Evolutionary conservation across 352 stramenopile species (phyloP).

Genomic region (Phytopythium helicoides): DNA sequence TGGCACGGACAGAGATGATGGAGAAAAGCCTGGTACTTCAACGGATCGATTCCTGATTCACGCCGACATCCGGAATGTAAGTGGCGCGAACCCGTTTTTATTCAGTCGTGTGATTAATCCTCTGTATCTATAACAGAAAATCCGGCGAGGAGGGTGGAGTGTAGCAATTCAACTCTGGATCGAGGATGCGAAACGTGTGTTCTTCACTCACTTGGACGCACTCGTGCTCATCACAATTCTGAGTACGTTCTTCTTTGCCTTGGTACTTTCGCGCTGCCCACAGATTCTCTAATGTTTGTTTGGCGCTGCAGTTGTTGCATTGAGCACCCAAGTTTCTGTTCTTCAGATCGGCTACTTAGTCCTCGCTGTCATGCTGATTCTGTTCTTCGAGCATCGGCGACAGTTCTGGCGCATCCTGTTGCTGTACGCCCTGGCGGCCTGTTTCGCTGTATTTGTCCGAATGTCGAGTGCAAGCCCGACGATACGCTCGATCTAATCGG

Average conservation of each 20-base stretch:
- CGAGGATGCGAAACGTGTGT: slow-evolving; percentile 64
- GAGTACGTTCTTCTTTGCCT: slow-evolving; percentile 26
- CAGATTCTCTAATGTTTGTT: slow-evolving; percentile 4
- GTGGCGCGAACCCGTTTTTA: not conserved
- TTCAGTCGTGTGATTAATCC: too few relatives aligned
- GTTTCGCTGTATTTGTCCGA: slow-evolving; percentile 78
- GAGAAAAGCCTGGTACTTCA: slow-evolving; percentile 14
- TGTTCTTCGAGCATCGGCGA: slow-evolving; percentile 79
- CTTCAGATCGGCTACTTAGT: slow-evolving; percentile 84
- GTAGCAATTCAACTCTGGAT: slow-evolving; percentile 45
- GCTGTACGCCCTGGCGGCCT: slow-evolving; percentile 64
- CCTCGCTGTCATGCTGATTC: slow-evolving; percentile 71
- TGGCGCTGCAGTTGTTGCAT: slow-evolving; percentile 50
- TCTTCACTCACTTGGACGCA: slow-evolving; percentile 75
- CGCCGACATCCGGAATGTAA: slow-evolving; percentile 50
- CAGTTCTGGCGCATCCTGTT: slow-evolving; percentile 80
- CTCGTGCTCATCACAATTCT: slow-evolving; percentile 82
- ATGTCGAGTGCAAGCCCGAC: slow-evolving; percentile 61
- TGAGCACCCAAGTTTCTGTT: slow-evolving; percentile 80
- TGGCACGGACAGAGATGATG: slow-evolving; percentile 7
- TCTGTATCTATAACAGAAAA: not conserved
- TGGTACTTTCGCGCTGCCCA: not conserved
- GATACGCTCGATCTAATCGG: slow-evolving; percentile 56
- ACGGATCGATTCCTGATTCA: slow-evolving; percentile 37
- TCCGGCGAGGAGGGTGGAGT: slow-evolving; percentile 3